phyloP scores from a whole-genome alignment of 495 filamentous ascomycete species.

The Talaromyces thailandensis region DNA sequence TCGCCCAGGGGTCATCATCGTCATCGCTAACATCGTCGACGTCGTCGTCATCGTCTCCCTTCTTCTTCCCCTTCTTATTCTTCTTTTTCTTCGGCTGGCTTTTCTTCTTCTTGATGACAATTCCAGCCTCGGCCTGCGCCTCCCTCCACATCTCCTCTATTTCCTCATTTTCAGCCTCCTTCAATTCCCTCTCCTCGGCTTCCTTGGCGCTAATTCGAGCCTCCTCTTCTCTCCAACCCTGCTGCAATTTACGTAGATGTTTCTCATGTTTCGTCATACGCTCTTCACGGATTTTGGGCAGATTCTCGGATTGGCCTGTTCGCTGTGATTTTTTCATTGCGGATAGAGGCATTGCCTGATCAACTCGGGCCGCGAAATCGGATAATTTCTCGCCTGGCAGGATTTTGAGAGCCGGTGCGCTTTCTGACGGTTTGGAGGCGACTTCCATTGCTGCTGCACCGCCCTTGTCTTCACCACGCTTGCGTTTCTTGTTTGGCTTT shows the following conservation, averaged over 20 bases:
- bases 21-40: slow-evolving; percentile 29
- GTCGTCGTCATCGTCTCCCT: slow-evolving; percentile 28
- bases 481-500: slow-evolving; percentile 39
- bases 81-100: slow-evolving; percentile 22
- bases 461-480: slow-evolving; percentile 17
- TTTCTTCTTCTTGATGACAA: slow-evolving; percentile 47
- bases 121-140: slow-evolving; percentile 38
- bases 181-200: slow-evolving; percentile 55
- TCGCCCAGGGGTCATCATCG: slow-evolving; percentile 75
- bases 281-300: slow-evolving; percentile 38
- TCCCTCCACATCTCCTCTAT: slow-evolving; percentile 35
- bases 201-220: slow-evolving; percentile 55
- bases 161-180: slow-evolving; percentile 43
- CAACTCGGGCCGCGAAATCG: slow-evolving; percentile 77
- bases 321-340: slow-evolving; percentile 39
- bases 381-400: slow-evolving; percentile 71
- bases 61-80: slow-evolving; percentile 35
- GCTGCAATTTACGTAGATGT: slow-evolving; percentile 71
- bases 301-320: slow-evolving; percentile 12
- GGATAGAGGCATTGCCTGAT: slow-evolving; percentile 71
- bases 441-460: slow-evolving; percentile 7
- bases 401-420: slow-evolving; percentile 50
- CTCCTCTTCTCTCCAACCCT: slow-evolving; percentile 70
- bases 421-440: slow-evolving; percentile 6
- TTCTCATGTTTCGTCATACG: slow-evolving; percentile 74